These are phyloP conservation scores for Begonia loranthoides DNA, from an alignment of 306 rosid genomes.

Conservation along the genomic window DNA sequence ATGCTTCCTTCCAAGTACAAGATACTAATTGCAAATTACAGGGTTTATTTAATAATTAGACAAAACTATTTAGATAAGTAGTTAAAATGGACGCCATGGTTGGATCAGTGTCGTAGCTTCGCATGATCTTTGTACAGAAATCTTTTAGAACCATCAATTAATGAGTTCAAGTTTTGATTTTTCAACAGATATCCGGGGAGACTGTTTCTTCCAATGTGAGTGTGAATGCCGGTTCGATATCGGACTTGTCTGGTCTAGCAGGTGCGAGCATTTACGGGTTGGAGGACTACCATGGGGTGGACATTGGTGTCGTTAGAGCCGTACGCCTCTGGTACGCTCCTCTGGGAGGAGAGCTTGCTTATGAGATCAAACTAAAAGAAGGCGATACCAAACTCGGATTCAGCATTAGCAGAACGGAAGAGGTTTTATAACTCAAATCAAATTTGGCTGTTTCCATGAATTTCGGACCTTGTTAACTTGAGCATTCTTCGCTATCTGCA, in stretches of 20 bases:
- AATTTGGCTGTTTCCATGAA: too few species aligned
- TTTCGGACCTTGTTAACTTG: too few species aligned
- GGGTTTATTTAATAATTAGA: too few species aligned
- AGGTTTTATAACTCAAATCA: constrained; percentile 27
- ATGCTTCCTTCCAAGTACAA: too few species aligned
- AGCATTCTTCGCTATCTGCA: constrained; percentile 6
- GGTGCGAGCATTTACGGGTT: constrained; percentile 76
- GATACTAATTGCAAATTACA: too few species aligned
- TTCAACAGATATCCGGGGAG: constrained; percentile 68
- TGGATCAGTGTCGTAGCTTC: too few species aligned
- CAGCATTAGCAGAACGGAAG: constrained; percentile 83
- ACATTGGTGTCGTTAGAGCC: constrained; percentile 73
- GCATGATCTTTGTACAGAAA: too few species aligned
- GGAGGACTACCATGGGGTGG: constrained; percentile 90
- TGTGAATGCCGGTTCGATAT: constrained; percentile 73
- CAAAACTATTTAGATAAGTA: too few species aligned
- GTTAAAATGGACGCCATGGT: too few species aligned
- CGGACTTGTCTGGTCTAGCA: constrained; percentile 68
- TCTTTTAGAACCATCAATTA: too few species aligned
- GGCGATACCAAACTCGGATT: constrained; percentile 75
- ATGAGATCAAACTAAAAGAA: constrained; percentile 58
- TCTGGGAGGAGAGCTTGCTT: constrained; percentile 52
- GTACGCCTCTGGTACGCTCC: constrained; percentile 94
- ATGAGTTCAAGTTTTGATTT: too few species aligned
- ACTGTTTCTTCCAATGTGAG: constrained; percentile 73